These are phyloP conservation scores for Cephalotrichum gorgonifer DNA, from an alignment of 2,329 filamentous ascomycete species.

Conservation along the genomic window DNA sequence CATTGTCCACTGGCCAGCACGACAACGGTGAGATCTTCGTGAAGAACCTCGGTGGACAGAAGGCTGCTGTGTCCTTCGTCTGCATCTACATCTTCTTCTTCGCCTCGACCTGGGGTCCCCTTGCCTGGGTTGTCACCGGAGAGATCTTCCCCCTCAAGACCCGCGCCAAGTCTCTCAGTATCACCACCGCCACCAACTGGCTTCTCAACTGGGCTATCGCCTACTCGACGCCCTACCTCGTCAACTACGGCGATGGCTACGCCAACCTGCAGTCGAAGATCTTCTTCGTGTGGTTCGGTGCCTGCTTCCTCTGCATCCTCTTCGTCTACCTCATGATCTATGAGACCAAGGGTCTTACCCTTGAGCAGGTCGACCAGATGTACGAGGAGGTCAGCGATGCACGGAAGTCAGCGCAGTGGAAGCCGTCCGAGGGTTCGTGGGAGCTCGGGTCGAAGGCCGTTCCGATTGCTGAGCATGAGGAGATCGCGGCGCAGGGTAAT, in stretches of 20 bases:
- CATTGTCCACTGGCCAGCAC: conserved; percentile 34
- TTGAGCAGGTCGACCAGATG: conserved; percentile 72
- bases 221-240: conserved; percentile 72
- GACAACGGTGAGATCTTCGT: conserved; percentile 10
- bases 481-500: neutral
- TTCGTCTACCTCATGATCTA: conserved; percentile 70
- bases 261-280: conserved; percentile 62
- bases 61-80: conserved; percentile 55
- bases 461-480: too few relatives aligned
- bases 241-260: conserved; percentile 54
- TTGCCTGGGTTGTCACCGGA: conserved; percentile 64
- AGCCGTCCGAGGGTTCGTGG: too few relatives aligned
- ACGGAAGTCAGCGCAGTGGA: conserved; percentile 37
- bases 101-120: conserved; percentile 66
- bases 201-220: conserved; percentile 70
- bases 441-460: too few relatives aligned
- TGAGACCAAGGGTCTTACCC: conserved; percentile 65
- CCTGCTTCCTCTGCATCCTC: conserved; percentile 58
- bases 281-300: conserved; percentile 74
- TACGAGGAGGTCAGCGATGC: conserved; percentile 61
- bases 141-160: conserved; percentile 62
- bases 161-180: conserved; percentile 63
- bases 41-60: conserved; percentile 39
- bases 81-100: conserved; percentile 71
- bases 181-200: conserved; percentile 73